A percentile compares a stretch with the other conserved stretches of the same genome.
These are phyloP conservation scores for Phoma sp. DNA, from an alignment of 2,329 filamentous ascomycete species.

Conservation along the genomic window DNA sequence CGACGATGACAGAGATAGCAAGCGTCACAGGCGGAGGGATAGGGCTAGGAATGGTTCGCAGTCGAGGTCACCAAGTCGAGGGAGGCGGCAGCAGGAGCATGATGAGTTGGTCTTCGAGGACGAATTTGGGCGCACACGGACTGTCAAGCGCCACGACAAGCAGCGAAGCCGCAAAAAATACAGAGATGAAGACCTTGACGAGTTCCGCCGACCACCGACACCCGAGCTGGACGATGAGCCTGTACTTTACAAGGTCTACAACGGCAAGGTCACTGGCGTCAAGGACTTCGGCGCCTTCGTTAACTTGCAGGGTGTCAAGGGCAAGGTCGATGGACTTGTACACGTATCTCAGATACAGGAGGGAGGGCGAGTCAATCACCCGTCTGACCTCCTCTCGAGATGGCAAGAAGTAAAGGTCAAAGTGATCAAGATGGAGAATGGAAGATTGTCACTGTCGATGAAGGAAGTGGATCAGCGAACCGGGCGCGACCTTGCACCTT, in stretches of 20 bases:
- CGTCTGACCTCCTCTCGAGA: constrained; percentile 80
- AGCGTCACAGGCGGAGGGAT: constrained; percentile 52
- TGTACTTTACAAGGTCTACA: constrained; percentile 84
- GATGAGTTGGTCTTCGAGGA: constrained; percentile 64
- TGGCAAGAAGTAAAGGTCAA: constrained; percentile 92
- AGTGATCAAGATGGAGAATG: constrained; percentile 82
- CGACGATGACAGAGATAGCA: constrained; percentile 50
- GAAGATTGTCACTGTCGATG: constrained; percentile 88
- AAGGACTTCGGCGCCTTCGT: constrained; percentile 98
- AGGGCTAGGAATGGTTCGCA: constrained; percentile 60
- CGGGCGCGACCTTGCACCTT: constrained; percentile 80
- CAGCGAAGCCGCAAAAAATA: constrained; percentile 47
- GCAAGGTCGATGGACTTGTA: constrained; percentile 90
- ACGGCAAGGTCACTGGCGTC: constrained; percentile 86
- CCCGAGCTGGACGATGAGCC: constrained; percentile 82
- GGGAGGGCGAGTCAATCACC: constrained; percentile 86
- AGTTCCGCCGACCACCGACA: constrained; percentile 69
- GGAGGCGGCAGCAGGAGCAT: constrained; percentile 51
- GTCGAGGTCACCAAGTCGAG: constrained; percentile 55
- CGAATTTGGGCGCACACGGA: constrained; percentile 61
- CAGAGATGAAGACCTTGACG: constrained; percentile 57
- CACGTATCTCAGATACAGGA: constrained; percentile 90
- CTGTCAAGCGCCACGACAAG: constrained; percentile 50
- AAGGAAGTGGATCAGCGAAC: constrained; percentile 94
- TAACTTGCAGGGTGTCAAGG: constrained; percentile 83